Evolutionary conservation across 2,329 filamentous ascomycete genomes (phyloP).

Genomic region (Diaporthe destruens): DNA sequence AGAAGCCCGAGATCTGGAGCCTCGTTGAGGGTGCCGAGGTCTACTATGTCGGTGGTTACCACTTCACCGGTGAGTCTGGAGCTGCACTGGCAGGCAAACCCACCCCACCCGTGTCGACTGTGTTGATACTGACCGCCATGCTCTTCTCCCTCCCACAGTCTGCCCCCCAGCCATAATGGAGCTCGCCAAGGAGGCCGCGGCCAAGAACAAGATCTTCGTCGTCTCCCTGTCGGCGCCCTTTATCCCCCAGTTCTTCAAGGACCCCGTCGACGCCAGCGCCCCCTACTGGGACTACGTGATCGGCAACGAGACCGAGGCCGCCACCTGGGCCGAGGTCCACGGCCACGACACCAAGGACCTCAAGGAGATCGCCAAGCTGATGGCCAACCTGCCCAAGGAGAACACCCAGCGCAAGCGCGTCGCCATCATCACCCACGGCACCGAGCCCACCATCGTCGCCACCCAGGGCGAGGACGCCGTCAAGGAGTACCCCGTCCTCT

Average conservation of each 20-base stretch:
- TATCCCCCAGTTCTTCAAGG: slow-evolving; percentile 98
- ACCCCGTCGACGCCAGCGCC: slow-evolving; percentile 85
- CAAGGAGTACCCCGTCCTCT: slow-evolving; percentile 84
- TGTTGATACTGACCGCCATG: not conserved
- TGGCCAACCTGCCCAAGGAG: slow-evolving; percentile 92
- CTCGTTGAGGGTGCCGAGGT: slow-evolving; percentile 89
- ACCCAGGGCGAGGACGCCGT: slow-evolving; percentile 77
- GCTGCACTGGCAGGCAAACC: too few relatives aligned
- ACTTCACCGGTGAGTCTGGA: slow-evolving; percentile 76
- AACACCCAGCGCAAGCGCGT: slow-evolving; percentile 86
- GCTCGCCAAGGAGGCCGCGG: slow-evolving; percentile 89
- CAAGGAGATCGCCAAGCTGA: slow-evolving; percentile 84
- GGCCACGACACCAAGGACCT: slow-evolving; percentile 80
- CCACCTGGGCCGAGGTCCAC: slow-evolving; percentile 87
- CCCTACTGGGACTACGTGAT: slow-evolving; percentile 97
- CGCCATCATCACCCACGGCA: slow-evolving; percentile 95
- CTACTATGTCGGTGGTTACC: slow-evolving; percentile 96
- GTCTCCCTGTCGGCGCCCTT: slow-evolving; percentile 96
- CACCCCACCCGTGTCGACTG: not conserved
- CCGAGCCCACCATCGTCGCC: slow-evolving; percentile 88
- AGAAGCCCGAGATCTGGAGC: slow-evolving; percentile 91
- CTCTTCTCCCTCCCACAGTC: slow-evolving; percentile 61
- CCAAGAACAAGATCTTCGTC: slow-evolving; percentile 90
- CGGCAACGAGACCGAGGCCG: slow-evolving; percentile 96
- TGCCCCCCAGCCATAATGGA: slow-evolving; percentile 91